Evolutionary conservation across 2,329 filamentous ascomycete species (phyloP).

Genomic region (Cercospora sp.): DNA sequence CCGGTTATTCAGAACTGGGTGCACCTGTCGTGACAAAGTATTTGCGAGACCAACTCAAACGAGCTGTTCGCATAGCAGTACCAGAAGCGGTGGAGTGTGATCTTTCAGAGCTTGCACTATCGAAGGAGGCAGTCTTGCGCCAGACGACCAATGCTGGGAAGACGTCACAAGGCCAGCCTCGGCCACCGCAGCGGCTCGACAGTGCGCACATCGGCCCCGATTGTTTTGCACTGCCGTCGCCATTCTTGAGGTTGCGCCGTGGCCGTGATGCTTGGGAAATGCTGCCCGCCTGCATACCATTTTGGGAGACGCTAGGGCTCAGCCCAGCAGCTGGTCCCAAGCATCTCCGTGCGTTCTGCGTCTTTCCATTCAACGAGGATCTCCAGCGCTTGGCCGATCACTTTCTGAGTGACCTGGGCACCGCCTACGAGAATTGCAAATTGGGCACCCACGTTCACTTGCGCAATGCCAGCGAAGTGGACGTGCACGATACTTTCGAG

Average conservation of each 20-base stretch:
- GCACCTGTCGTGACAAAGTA: background rate
- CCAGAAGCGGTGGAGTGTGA: conserved; percentile 26
- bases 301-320: conserved; percentile 80
- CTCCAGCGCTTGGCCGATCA: conserved; percentile 60
- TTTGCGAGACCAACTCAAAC: conserved; percentile 1
- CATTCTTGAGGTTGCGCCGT: conserved; percentile 71
- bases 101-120: conserved; percentile 32
- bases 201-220: conserved; percentile 37
- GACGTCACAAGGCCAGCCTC: conserved; percentile 34
- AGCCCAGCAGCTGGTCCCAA: conserved; percentile 70
- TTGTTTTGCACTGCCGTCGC: conserved; percentile 64
- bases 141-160: conserved; percentile 22
- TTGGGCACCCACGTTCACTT: conserved; percentile 61
- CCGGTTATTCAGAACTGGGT: background rate
- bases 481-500: conserved; percentile 28
- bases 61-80: conserved; percentile 18
- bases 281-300: conserved; percentile 70
- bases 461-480: conserved; percentile 41
- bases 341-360: conserved; percentile 67
- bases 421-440: conserved; percentile 71
- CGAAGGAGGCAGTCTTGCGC: conserved; percentile 27
- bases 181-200: conserved; percentile 33
- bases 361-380: conserved; percentile 67
- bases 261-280: conserved; percentile 70
- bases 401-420: conserved; percentile 68